phyloP scores from a whole-genome alignment of 371 early-diverging fungal genomes.

The Rhizomucor miehei region DNA sequence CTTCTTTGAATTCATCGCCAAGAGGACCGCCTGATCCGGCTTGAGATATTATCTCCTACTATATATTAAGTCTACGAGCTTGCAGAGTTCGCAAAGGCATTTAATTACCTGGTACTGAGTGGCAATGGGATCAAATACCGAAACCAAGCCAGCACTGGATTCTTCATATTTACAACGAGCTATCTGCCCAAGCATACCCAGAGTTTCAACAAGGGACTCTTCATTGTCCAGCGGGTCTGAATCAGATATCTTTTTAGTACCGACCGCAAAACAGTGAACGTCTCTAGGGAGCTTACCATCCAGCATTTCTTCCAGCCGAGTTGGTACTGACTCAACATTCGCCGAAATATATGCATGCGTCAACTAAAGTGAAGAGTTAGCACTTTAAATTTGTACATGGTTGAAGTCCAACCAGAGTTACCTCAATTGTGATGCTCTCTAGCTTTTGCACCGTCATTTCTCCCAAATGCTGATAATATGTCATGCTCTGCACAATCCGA shows the following conservation, averaged over 20 bases:
- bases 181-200: constrained; percentile 73
- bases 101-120: constrained; percentile 59
- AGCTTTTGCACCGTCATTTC: constrained; percentile 44
- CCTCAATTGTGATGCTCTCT: constrained; percentile 34
- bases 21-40: constrained; percentile 22
- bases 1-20: constrained; percentile 38
- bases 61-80: too few relatives aligned
- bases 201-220: constrained; percentile 64
- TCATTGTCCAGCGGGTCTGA: constrained; percentile 75
- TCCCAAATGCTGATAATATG: constrained; percentile 46
- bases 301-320: constrained; percentile 57
- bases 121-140: constrained; percentile 65
- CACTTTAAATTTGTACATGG: not conserved
- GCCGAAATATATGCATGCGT: constrained; percentile 54
- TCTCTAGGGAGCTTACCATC: constrained; percentile 44
- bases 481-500: constrained; percentile 66
- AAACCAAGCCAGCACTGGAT: constrained; percentile 53
- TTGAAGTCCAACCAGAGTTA: constrained; percentile 6
- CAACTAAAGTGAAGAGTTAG: constrained; percentile 20
- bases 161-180: constrained; percentile 73
- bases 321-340: constrained; percentile 54
- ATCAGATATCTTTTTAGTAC: not conserved
- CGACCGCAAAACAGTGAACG: not conserved
- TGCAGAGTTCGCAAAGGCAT: not conserved
- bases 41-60: constrained; percentile 32